Percentiles rank a stretch among this genome's conserved stretches.
phyloP scores from a whole-genome alignment of 352 stramenopile genomes.

The Thraustochytrium striatum region DNA sequence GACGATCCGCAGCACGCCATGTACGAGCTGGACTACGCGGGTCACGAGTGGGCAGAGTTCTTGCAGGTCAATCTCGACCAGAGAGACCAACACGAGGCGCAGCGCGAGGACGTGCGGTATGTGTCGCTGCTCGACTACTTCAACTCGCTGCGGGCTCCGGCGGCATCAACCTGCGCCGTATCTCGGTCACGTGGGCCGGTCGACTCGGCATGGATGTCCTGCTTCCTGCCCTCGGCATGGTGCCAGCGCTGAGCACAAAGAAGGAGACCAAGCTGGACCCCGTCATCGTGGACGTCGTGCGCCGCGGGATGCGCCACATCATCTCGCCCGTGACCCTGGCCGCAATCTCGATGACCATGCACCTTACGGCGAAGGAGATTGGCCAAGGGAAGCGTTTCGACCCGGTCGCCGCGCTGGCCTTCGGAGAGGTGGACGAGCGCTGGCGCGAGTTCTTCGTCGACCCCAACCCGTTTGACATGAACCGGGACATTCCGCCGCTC shows the following conservation, averaged over 20 bases:
- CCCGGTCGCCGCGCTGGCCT: too few relatives aligned
- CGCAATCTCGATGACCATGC: constrained; percentile 18
- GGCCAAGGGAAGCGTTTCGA: too few relatives aligned
- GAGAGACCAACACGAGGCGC: background rate
- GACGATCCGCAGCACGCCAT: background rate
- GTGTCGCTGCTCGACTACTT: background rate
- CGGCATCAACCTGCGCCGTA: background rate
- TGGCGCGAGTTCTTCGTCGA: background rate
- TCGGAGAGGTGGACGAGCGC: too few relatives aligned
- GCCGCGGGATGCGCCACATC: background rate
- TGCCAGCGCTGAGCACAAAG: background rate
- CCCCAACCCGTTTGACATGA: background rate
- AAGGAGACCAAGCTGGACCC: background rate
- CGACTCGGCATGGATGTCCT: constrained; percentile 5
- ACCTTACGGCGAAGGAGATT: background rate
- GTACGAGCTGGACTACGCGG: background rate
- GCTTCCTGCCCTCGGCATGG: background rate
- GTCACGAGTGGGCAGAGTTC: background rate
- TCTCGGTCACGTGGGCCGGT: background rate
- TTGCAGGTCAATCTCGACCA: background rate
- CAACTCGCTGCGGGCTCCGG: background rate
- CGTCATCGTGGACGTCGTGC: constrained; percentile 11
- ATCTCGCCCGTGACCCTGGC: constrained; percentile 38
- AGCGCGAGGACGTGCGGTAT: background rate
- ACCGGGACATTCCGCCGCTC: background rate